Evolutionary conservation across 441 rosid genomes (phyloP).

Genomic region (Mallotus japonicus): DNA sequence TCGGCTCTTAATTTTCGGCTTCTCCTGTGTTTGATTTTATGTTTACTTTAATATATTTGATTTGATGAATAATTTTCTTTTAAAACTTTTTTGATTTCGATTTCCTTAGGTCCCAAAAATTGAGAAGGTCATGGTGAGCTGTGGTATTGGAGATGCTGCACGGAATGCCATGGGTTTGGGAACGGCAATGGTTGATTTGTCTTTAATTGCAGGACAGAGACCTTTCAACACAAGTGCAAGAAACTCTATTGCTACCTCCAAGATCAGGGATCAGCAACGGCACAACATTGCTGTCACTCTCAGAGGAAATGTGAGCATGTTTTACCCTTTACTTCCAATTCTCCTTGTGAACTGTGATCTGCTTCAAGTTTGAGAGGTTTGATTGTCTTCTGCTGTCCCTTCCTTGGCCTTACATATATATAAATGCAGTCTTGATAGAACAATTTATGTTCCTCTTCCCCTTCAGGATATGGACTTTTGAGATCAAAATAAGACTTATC

Average conservation of each 20-base stretch:
- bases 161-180: constrained; percentile 83
- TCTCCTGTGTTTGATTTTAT: too few relatives aligned
- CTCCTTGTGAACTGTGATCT: too few relatives aligned
- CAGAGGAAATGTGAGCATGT: constrained; percentile 66
- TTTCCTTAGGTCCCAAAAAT: constrained; percentile 71
- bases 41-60: too few relatives aligned
- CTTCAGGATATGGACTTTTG: not conserved
- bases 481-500: not conserved
- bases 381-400: too few relatives aligned
- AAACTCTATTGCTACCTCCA: constrained; percentile 72
- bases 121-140: constrained; percentile 81
- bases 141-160: constrained; percentile 94
- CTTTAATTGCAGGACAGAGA: constrained; percentile 84
- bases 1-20: too few relatives aligned
- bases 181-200: constrained; percentile 75
- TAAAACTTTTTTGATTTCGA: not conserved
- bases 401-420: too few relatives aligned
- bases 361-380: too few relatives aligned
- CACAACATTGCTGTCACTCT: constrained; percentile 66
- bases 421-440: not conserved
- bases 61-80: too few relatives aligned
- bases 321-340: not conserved
- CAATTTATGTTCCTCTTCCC: not conserved
- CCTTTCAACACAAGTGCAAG: constrained; percentile 81
- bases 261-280: constrained; percentile 90